Evolutionary conservation across 352 stramenopile genomes (phyloP), one percentile per base, ranked within the genome.

Genomic region (Pythium folliculosum): DNA sequence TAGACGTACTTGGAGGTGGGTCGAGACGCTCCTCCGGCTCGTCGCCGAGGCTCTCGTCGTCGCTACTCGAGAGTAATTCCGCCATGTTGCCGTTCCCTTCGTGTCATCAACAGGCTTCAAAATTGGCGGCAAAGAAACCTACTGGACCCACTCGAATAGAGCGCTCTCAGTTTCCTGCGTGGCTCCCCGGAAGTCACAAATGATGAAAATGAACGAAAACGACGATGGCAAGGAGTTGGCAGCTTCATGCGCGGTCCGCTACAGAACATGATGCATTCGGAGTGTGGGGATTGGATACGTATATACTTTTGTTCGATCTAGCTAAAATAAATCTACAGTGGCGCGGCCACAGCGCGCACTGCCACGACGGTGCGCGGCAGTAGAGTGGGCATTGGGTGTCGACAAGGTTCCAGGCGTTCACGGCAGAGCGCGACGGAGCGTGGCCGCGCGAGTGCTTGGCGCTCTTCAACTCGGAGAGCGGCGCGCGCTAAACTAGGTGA

Each of bases 51-150:
- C 54, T 67, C 58, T 89, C 82, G 22, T 89, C 76, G 53, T 83
- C 77, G 65, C 79, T 89, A 66, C 80, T 92, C 1, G 72, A 81
- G 61, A 92, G 79, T 69, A 92, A 72, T 48, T 92, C 84, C 44
- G 84, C 77, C 73, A 85, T 85, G 35, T 70, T 67, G 35, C 40
- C 51, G 54, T 69, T 62, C 54, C 14, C 0, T 53, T 65, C 23
- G 10, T 51, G 48, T 44, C 44, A 32, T 48, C 23, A 8, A 40
- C 35, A 2, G 32, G 32, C 55, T 63, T 67, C 49, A 67, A 67
- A 60, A 60, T 21, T 67, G 56, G 67, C 67, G 67, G 54, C 23
- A 67, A 69, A 50, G 1, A 16, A 17, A 1, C 16, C 16, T 64
- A 70, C 55, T 60, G 63, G 54, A 51, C 0, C 5, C 19, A 57